Base-by-base conservation (phyloP, 768 basidiomycete genomes). In the Podaxis rugospora region DNA sequence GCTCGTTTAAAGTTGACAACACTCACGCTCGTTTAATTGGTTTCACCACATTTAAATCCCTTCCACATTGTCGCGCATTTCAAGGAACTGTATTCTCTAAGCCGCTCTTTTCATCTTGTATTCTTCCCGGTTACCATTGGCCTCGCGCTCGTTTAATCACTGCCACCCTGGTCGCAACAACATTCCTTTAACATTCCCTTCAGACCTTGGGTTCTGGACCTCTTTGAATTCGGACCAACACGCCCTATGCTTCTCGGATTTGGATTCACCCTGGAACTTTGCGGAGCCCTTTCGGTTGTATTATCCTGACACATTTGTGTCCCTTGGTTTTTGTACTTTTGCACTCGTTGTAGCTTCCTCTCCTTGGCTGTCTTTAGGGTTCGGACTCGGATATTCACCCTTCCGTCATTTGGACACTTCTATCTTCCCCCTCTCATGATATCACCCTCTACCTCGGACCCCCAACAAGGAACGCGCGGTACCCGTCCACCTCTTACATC, bases 91-190 rank as follows among this genome's bases (percentile, higher is more conserved):
- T 59, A 51, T 52, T 32, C 39, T 35, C 37, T 32, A 52, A 36
- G 39, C 52, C 58, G 37, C 28, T 59, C 58, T 23, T 42, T 59
- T 59, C 25, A 59, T 51, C 49, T 28, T 44, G 39, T 59, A 21
- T 51, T 42, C 27, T 50, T 37, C 25, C 40, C n/a, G 14, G 40
- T 42, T 51, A 28, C 39, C 18, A 27, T 23, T 58, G 57, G 21
- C 25, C 27, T 27, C 39, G 44, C 58, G 42, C 58, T 53, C 51
- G 16, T 53, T 53, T 52, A 36, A 36, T 21, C 16, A 9, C 16
- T 9, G 51, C 25, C 44, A 39, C 13, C 35, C 52, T 42, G 23
- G 16, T 25, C 23, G 1, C 25, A 32, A 39, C n/a, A 37, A n/a
- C 36, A n/a, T 27, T 51, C 49, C 3, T 53, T 53, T 18, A 18